phyloP scores from a whole-genome alignment of 108 stramenopile species.

The Nitzschia putrida region DNA sequence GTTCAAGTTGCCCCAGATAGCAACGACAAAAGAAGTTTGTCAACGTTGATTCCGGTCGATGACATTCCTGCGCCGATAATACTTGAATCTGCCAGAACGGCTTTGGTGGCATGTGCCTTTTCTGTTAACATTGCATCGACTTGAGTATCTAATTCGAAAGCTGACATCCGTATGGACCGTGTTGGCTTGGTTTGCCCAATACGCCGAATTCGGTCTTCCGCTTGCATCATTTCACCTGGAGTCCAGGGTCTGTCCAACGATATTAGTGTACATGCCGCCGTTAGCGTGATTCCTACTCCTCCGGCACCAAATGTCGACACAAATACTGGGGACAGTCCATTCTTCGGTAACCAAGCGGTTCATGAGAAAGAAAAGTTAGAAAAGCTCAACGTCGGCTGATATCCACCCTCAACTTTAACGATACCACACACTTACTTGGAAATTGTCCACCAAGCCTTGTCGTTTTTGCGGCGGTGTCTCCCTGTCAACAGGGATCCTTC shows the following conservation, averaged over 20 bases:
- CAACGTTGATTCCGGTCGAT: conserved; percentile 15
- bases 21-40: conserved; percentile 1
- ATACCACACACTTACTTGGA: conserved; percentile 68
- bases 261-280: conserved; percentile 78
- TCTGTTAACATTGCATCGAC: conserved; percentile 68
- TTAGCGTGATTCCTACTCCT: conserved; percentile 84
- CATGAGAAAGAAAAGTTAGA: not conserved
- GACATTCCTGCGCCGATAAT: not conserved
- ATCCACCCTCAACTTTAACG: too few relatives aligned
- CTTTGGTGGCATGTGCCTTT: conserved; percentile 59
- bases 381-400: too few relatives aligned
- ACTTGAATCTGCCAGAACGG: conserved; percentile 44
- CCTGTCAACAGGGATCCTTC: conserved; percentile 66
- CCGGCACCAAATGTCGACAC: conserved; percentile 86
- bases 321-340: conserved; percentile 69
- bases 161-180: conserved; percentile 66
- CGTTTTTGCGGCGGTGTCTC: conserved; percentile 69
- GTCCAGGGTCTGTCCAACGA: conserved; percentile 87
- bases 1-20: not conserved
- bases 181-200: conserved; percentile 77
- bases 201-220: conserved; percentile 81
- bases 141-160: conserved; percentile 71
- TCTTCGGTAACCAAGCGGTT: not conserved
- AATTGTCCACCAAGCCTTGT: conserved; percentile 75
- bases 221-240: conserved; percentile 59